These are phyloP conservation scores for Globisporangium lucens DNA, from an alignment of 352 stramenopile genomes.

Conservation along the genomic window DNA sequence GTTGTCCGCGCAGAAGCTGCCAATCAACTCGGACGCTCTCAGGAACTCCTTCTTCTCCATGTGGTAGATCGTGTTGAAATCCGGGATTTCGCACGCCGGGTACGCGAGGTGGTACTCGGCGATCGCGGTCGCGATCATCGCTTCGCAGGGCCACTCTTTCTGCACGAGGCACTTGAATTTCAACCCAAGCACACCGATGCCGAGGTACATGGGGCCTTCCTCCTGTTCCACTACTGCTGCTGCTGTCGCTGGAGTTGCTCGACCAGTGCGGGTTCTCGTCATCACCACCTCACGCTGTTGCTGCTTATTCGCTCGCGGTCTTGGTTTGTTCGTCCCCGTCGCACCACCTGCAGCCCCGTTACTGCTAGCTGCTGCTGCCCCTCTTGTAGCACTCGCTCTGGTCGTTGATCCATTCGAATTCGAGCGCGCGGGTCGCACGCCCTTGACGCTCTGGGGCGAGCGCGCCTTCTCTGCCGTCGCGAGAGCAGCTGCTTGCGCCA, in stretches of 20 bases:
- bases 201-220: constrained; percentile 41
- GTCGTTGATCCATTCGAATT: constrained; percentile 11
- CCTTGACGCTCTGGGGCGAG: constrained; percentile 4
- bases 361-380: background rate
- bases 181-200: constrained; percentile 42
- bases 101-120: constrained; percentile 60
- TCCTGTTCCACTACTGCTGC: background rate
- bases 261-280: constrained; percentile 24
- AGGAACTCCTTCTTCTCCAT: constrained; percentile 51
- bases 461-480: constrained; percentile 12
- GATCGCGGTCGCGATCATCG: constrained; percentile 56
- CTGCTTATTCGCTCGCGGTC: constrained; percentile 9
- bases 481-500: constrained; percentile 18
- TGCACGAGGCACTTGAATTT: constrained; percentile 57
- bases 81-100: constrained; percentile 63
- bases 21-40: constrained; percentile 44
- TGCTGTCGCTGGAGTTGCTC: constrained; percentile 6
- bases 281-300: constrained; percentile 20
- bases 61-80: constrained; percentile 77
- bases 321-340: constrained; percentile 7
- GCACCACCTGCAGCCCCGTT: background rate
- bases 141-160: constrained; percentile 63
- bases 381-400: background rate
- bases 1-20: constrained; percentile 40
- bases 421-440: constrained; percentile 6